Conservation (phyloP, 495 filamentous ascomycete species). For the Pyronema omphalodes region DNA sequence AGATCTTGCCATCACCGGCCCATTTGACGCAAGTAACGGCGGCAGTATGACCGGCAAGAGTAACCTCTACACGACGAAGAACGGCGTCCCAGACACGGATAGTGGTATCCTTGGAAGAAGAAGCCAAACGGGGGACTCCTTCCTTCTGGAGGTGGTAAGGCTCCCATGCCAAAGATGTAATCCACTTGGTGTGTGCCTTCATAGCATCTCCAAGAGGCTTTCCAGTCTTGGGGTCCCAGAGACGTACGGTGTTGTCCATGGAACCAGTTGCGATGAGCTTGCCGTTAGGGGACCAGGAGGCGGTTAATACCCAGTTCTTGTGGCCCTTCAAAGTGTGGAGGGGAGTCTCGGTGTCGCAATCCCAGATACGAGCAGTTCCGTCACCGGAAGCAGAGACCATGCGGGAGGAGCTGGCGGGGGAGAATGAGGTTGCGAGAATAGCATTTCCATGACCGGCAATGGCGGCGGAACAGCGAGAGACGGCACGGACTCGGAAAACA, state of each 20-base stretch:
- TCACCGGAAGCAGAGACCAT: conserved; percentile 87
- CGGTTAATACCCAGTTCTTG: conserved; percentile 77
- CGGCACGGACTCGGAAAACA: conserved; percentile 82
- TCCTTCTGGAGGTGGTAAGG: conserved; percentile 71
- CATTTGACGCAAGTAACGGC: conserved; percentile 82
- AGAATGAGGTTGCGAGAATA: conserved; percentile 79
- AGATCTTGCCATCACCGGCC: conserved; percentile 78
- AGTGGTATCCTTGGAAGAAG: conserved; percentile 78
- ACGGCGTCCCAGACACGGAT: conserved; percentile 77
- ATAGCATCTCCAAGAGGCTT: conserved; percentile 54
- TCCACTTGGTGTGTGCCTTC: conserved; percentile 84
- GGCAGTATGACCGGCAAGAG: conserved; percentile 72
- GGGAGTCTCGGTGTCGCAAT: conserved; percentile 86
- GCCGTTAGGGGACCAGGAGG: conserved; percentile 72
- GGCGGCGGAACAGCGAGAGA: conserved; percentile 71
- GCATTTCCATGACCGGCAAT: conserved; percentile 85
- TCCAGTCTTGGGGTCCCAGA: conserved; percentile 80
- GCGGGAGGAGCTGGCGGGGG: conserved; percentile 56
- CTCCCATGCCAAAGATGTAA: conserved; percentile 78
- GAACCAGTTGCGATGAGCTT: conserved; percentile 71
- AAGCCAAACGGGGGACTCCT: conserved; percentile 62
- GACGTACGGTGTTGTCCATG: conserved; percentile 78
- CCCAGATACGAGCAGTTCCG: conserved; percentile 82
- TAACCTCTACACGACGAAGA: conserved; percentile 55
- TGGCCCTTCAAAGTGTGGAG: conserved; percentile 81